Evolutionary conservation across 2,329 filamentous ascomycete genomes (phyloP), one percentile per base, ranked within the genome.

Genomic region (Chaetomiaceae sp.): DNA sequence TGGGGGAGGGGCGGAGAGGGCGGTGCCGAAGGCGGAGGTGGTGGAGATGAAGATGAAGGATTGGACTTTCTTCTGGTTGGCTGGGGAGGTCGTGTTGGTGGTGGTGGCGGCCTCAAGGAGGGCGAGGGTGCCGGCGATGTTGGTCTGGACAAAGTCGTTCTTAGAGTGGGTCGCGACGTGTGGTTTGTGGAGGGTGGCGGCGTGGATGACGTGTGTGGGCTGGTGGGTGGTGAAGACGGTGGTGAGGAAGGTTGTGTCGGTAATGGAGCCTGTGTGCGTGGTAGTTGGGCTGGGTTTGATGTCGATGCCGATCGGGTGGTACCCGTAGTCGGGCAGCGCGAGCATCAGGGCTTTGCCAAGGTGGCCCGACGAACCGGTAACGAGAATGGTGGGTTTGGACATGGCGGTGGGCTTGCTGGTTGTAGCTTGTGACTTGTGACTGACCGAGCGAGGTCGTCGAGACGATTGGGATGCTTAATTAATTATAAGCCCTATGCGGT

Each of bases 141-240:
- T 75, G 44, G 69, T 71, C 45, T 71, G 62, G 55, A 75, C 49
- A 33, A 76, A 76, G 34, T 70, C 66, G 25, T 65, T 56, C 51
- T 71, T 71, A n/a, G 68, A 58, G 60, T 76, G 73, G 5, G 66
- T 72, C n/a, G 60, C 64, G 5, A 76, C 63, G 54, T 76, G 73
- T 0, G 73, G 73, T 41, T 76, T 75, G 64, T 76, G 73, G 1
- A 76, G 67, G 12, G 73, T 71, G 0, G 73, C 73, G 0, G 69
- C 63, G 60, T 76, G 71, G 25, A 76, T 57, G n/a, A 76, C 58
- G 47, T 74, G 70, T 8, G 56, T 58, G 47, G 74, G 45, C 0
- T 58, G 57, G 51, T 69, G 57, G 1, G 59, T 33, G 0, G 55
- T 23, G 37, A 74, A 58, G 8, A 74, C 35, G 2, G 51, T 54